Percentiles rank a stretch among this genome's conserved stretches.
phyloP scores from a whole-genome alignment of 495 filamentous ascomycete species.

The Copromyces sp. region DNA sequence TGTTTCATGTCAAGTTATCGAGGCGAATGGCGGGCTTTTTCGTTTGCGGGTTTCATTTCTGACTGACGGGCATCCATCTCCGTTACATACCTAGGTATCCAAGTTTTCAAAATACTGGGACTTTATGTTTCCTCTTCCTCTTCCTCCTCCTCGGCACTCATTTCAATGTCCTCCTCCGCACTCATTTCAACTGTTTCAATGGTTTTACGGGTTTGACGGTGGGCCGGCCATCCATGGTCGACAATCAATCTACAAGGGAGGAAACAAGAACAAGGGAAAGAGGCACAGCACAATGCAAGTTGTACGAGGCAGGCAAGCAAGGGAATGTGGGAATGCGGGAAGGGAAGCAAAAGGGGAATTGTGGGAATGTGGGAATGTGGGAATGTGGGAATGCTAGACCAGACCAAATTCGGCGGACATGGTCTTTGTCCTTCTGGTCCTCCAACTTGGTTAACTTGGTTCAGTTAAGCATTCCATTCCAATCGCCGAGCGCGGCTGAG shows the following conservation, averaged over 20 bases:
- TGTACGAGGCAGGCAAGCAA: slow-evolving; percentile 3
- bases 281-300: background rate
- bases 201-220: no score
- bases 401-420: slow-evolving; percentile 28
- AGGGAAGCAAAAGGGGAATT: no score
- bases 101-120: background rate
- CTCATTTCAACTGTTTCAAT: no score
- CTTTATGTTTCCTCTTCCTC: background rate
- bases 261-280: background rate
- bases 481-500: background rate
- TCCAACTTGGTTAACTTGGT: background rate
- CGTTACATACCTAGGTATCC: background rate
- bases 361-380: background rate
- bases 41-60: background rate
- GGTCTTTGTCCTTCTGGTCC: slow-evolving; percentile 30
- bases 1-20: background rate
- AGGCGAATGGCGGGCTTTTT: background rate
- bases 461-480: slow-evolving; percentile 11
- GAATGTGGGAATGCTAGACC: slow-evolving; percentile 11
- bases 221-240: background rate
- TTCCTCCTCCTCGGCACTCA: background rate
- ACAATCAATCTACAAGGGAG: background rate
- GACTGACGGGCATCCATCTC: background rate
- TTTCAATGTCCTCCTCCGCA: no score
- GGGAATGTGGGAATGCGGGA: background rate